phyloP scores from a whole-genome alignment of 1,284 basidiomycete genomes.

The Phlebopus sp. region DNA sequence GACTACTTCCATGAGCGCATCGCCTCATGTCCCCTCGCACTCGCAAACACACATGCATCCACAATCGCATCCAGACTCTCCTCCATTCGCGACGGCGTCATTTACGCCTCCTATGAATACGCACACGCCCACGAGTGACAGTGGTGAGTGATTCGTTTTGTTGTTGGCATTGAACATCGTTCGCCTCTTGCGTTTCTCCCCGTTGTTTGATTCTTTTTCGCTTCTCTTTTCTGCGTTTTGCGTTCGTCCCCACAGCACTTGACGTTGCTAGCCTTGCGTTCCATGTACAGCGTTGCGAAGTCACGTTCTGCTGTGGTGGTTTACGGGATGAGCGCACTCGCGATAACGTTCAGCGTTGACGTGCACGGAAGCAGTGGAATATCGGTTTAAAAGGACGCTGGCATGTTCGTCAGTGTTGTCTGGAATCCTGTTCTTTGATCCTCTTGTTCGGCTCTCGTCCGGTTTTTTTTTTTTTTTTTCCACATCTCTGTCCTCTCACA shows the following conservation, averaged over 20 bases:
- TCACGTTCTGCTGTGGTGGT: no score
- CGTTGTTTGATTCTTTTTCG: background rate
- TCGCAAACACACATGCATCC: conserved; percentile 7
- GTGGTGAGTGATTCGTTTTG: conserved; percentile 21
- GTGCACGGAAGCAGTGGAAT: no score
- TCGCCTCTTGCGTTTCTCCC: no score
- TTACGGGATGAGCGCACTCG: no score
- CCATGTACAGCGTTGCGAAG: no score
- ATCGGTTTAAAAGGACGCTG: no score
- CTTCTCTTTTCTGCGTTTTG: background rate
- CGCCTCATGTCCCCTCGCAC: conserved; percentile 5
- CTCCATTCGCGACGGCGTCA: conserved; percentile 14
- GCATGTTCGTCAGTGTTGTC: no score
- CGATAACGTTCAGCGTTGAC: no score
- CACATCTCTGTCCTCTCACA: background rate
- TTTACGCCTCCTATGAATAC: conserved; percentile 25
- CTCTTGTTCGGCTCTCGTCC: conserved; percentile 4
- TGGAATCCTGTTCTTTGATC: background rate
- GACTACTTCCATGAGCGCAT: conserved; percentile 10
- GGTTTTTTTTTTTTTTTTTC: background rate
- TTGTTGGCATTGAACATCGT: no score
- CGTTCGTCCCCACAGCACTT: no score
- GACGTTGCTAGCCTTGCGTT: no score
- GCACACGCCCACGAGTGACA: conserved; percentile 26
- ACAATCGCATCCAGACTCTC: conserved; percentile 10